Base-by-base conservation (phyloP, 2,329 filamentous ascomycete genomes). In the Penicillium hordei region DNA sequence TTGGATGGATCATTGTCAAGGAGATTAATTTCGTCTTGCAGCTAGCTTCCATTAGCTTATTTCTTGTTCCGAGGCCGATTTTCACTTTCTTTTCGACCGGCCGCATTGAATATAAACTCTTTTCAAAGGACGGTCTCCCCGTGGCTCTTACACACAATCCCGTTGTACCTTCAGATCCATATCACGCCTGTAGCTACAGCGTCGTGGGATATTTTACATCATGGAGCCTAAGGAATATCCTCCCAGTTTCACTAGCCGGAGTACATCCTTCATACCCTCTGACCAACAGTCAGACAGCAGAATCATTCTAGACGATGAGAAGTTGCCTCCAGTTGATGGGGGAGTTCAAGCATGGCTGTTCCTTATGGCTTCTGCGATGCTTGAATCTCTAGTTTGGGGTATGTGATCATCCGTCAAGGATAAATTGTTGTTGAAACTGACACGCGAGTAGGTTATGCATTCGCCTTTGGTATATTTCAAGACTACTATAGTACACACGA, bases 401-500 rank as follows among this genome's bases (percentile, higher is more conserved):
- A 31, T 25, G 63, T 59, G 21, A 5, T 23, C 29, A 21, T 21
- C 23, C 5, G 40, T 17, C 21, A 10, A n/a, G 23, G 15, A 34
- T 23, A 3, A 12, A 36, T 36, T 48, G 9, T 25, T 34, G 36
- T 33, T 42, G 46, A 38, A 23, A n/a, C 33, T 48, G 25, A 60
- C 33, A 17, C 3, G 38, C 3, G 21, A 15, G 12, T 40, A 89
- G 86, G 87, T 2, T 89, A 90, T 56, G 84, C 86, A 0, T 86
- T 86, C 55, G 81, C 86, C 0, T 91, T 87, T 68, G 88, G 88
- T 43, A 81, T 91, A 25, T 90, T 91, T 66, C 86, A 90, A 64
- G 81, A 87, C 51, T 88, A 89, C 71, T 90, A 90, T 70, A 82
- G 78, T 36, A 81, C 77, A 1, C 79, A 86, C 57, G 79, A 79